Conservation (phyloP, 495 filamentous ascomycete species). For the Bryoglossum gracile region DNA sequence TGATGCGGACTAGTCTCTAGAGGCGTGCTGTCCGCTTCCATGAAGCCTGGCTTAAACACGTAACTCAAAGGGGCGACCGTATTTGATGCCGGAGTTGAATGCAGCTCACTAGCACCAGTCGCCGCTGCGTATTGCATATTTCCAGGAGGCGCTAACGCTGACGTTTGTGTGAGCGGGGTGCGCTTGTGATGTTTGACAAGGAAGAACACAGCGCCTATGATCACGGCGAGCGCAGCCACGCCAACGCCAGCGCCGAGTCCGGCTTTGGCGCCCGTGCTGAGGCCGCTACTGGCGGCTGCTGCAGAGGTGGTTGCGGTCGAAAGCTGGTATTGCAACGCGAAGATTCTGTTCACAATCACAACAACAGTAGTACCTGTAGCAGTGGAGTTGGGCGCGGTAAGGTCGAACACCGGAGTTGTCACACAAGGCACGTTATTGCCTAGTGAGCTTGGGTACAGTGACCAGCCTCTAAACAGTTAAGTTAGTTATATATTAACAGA, state of each 20-base stretch:
- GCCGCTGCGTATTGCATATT: background rate
- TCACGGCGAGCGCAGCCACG: background rate
- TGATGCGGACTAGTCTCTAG: background rate
- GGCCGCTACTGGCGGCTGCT: background rate
- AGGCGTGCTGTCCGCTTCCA: slow-evolving; percentile 1
- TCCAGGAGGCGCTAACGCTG: background rate
- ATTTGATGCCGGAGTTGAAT: background rate
- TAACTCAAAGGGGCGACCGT: background rate
- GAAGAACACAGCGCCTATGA: background rate
- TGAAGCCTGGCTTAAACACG: slow-evolving; percentile 2
- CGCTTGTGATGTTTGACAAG: slow-evolving; percentile 3
- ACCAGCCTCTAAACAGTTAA: background rate
- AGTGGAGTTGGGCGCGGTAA: background rate
- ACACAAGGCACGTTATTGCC: slow-evolving; percentile 2
- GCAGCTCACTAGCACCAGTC: background rate
- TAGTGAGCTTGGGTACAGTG: background rate
- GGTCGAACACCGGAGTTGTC: slow-evolving; percentile 3
- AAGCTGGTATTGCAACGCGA: slow-evolving; percentile 3
- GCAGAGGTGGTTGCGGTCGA: slow-evolving; percentile 1
- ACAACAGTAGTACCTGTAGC: slow-evolving; percentile 1
- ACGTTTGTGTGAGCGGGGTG: slow-evolving; percentile 1
- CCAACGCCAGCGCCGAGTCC: background rate
- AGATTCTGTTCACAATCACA: slow-evolving; percentile 2
- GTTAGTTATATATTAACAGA: background rate
- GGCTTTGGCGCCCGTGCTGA: slow-evolving; percentile 3